Evolutionary conservation across 768 basidiomycete species (phyloP).

Genomic region (Pleurotus ostreatus): DNA sequence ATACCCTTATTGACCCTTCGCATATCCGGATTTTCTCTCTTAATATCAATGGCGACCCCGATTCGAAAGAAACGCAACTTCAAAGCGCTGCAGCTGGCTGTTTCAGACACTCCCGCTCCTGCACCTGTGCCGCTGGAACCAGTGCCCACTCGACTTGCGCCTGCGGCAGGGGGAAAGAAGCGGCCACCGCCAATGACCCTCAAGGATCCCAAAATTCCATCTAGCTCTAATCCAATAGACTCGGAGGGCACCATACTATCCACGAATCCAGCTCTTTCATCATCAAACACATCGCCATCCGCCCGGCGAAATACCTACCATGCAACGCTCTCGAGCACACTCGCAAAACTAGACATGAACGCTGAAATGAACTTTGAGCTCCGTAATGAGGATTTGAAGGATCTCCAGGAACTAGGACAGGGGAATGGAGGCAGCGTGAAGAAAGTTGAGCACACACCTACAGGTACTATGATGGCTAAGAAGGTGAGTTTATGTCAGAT

Average conservation of each 20-base stretch:
- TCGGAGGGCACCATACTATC: conserved; percentile 18
- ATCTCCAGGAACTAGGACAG: conserved; percentile 86
- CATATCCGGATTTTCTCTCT: neutral
- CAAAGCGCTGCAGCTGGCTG: conserved; percentile 77
- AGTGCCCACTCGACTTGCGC: conserved; percentile 45
- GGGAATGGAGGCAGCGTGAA: conserved; percentile 98
- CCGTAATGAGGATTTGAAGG: conserved; percentile 85
- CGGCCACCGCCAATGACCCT: conserved; percentile 82
- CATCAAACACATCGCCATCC: conserved; percentile 41
- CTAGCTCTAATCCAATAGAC: conserved; percentile 31
- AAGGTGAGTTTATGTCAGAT: conserved; percentile 56
- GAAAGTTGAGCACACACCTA: conserved; percentile 89
- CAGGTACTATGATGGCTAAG: conserved; percentile 94
- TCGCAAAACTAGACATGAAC: conserved; percentile 84
- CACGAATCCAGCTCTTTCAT: conserved; percentile 44
- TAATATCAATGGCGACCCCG: conserved; percentile 41
- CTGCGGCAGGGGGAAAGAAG: conserved; percentile 56
- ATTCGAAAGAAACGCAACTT: conserved; percentile 92
- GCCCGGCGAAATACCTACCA: conserved; percentile 73
- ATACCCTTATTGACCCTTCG: neutral
- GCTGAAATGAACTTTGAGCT: conserved; percentile 84
- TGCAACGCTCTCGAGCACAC: conserved; percentile 73
- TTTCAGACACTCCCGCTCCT: conserved; percentile 37
- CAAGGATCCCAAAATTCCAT: conserved; percentile 62
- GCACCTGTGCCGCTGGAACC: conserved; percentile 31